phyloP scores from a whole-genome alignment of 2,329 filamentous ascomycete species.

The Chrysosporium keratinophilum region DNA sequence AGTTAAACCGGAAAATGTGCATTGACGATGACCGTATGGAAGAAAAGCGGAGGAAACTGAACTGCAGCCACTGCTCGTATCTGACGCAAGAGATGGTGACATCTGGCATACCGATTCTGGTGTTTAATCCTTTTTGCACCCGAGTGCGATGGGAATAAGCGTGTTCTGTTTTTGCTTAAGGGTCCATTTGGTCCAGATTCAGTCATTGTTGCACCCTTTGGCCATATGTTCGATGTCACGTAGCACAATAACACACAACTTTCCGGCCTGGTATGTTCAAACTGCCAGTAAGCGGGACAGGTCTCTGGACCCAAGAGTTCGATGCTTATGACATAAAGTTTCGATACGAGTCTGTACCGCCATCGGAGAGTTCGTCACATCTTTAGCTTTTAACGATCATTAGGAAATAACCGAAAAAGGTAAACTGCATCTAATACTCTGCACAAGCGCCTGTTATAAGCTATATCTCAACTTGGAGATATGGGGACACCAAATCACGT shows the following conservation, averaged over 20 bases:
- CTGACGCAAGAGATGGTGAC: background rate
- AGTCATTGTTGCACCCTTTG: background rate
- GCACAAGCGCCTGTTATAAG: too few species aligned
- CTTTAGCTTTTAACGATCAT: too few species aligned
- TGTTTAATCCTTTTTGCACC: background rate
- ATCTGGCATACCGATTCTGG: background rate
- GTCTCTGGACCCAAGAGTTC: background rate
- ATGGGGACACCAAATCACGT: too few species aligned
- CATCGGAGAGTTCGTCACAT: too few species aligned
- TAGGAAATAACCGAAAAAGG: too few species aligned
- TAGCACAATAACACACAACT: background rate
- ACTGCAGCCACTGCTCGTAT: background rate
- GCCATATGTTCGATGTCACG: constrained; percentile 1
- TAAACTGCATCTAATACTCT: too few species aligned
- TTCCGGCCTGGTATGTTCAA: background rate
- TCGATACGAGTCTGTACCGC: background rate
- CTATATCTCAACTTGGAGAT: too few species aligned
- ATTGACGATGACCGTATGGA: background rate
- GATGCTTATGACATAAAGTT: background rate
- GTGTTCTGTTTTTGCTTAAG: background rate
- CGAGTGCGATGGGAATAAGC: background rate
- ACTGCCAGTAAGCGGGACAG: background rate
- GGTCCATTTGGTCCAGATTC: background rate
- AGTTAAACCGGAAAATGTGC: background rate
- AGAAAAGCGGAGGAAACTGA: background rate